Conservation (phyloP, 2,329 filamentous ascomycete species). For the Tolypocladium endophyticum region DNA sequence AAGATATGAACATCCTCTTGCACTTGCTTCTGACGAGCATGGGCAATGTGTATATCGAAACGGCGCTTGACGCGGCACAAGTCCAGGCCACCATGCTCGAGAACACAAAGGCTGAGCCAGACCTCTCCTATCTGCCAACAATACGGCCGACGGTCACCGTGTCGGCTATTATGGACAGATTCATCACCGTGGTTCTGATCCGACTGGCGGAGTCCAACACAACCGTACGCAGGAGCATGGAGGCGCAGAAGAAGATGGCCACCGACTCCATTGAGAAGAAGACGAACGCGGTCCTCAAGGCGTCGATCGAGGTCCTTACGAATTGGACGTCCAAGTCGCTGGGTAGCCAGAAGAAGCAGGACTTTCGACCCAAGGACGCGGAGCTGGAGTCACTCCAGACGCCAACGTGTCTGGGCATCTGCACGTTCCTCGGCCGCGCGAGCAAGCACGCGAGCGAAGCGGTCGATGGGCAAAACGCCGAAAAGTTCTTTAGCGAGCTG, state of each 20-base stretch:
- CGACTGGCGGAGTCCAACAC: constrained; percentile 83
- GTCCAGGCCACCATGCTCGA: constrained; percentile 72
- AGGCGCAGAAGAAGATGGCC: constrained; percentile 65
- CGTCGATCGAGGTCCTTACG: constrained; percentile 54
- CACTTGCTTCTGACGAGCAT: constrained; percentile 77
- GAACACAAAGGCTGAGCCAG: constrained; percentile 70
- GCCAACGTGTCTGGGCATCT: constrained; percentile 71
- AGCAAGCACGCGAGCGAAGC: constrained; percentile 53
- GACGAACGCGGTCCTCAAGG: constrained; percentile 51
- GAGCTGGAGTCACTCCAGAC: constrained; percentile 76
- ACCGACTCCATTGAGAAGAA: constrained; percentile 77
- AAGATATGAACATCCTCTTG: constrained; percentile 79
- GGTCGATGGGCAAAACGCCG: constrained; percentile 74
- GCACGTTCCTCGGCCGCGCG: constrained; percentile 64
- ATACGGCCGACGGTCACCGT: constrained; percentile 78
- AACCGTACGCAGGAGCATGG: constrained; percentile 81
- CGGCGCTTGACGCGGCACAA: constrained; percentile 55
- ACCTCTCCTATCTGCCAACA: constrained; percentile 71
- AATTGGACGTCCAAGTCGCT: constrained; percentile 69
- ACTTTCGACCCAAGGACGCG: constrained; percentile 80
- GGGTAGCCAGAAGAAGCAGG: constrained; percentile 70
- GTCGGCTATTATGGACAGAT: constrained; percentile 85
- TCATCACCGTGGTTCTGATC: constrained; percentile 81
- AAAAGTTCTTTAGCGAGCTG: constrained; percentile 73
- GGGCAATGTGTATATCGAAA: constrained; percentile 71